Evolutionary conservation across 2,329 filamentous ascomycete genomes (phyloP).

Genomic region (Cercospora citrullina): DNA sequence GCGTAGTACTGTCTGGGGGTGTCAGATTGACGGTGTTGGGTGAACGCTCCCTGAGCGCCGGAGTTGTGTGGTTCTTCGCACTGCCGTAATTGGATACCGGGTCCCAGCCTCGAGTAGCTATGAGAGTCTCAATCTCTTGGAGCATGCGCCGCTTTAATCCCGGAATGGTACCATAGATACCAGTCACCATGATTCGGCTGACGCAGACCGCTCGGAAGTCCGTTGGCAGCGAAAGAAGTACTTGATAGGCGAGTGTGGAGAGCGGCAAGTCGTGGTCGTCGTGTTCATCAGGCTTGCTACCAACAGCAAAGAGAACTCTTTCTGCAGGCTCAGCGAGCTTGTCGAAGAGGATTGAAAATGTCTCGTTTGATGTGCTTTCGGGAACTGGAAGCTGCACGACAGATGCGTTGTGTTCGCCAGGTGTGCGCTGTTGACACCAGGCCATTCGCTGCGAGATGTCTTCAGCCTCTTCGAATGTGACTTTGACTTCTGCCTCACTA

Average conservation of each 20-base stretch:
- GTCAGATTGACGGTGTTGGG: conserved; percentile 21
- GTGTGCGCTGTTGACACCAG: conserved; percentile 63
- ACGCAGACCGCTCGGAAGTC: conserved; percentile 85
- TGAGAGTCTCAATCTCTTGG: conserved; percentile 68
- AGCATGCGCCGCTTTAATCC: conserved; percentile 77
- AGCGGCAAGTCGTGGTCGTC: conserved; percentile 87
- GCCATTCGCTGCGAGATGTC: conserved; percentile 72
- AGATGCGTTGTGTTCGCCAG: conserved; percentile 8
- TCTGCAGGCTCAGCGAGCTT: conserved; percentile 74
- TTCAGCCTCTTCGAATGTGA: conserved; percentile 73
- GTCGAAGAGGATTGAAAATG: conserved; percentile 63
- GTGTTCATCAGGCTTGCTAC: conserved; percentile 56
- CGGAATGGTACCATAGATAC: conserved; percentile 74
- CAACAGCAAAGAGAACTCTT: conserved; percentile 66
- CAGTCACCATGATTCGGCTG: conserved; percentile 82
- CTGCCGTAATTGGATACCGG: conserved; percentile 69
- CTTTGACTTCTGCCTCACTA: conserved; percentile 47
- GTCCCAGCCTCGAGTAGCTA: conserved; percentile 74
- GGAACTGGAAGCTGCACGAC: conserved; percentile 33
- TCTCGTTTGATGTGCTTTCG: conserved; percentile 20
- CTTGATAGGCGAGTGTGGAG: conserved; percentile 72
- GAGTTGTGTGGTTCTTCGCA: conserved; percentile 23
- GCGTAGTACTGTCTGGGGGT: conserved; percentile 9
- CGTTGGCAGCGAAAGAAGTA: conserved; percentile 71
- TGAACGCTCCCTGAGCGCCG: conserved; percentile 24